Evolutionary conservation across 495 filamentous ascomycete species (phyloP), one percentile per base, ranked within the genome.

Genomic region (Aspergillus nanangensis): DNA sequence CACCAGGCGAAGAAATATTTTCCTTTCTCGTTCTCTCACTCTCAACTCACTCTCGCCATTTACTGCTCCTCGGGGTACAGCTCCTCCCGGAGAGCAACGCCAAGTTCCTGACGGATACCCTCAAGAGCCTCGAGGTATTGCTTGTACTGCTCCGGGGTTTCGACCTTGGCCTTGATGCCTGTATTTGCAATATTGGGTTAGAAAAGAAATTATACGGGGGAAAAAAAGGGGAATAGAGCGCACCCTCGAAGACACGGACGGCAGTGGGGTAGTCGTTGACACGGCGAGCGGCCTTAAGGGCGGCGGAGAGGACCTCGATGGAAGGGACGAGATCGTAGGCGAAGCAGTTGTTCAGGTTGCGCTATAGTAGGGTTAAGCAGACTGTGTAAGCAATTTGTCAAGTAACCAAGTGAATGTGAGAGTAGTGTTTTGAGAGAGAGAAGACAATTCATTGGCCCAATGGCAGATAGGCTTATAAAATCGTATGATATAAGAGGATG

Each of bases 301-400:
- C 93, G 55, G 93, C 91, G 56, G 81, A 79, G 70, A 96, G 82
- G 63, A 99, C 94, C 57, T 88, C 83, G 42, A 92, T 81, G 41
- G 92, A 91, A 56, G 93, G 93, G 52, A 99, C 93, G 61, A 99
- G 83, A 81, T 99, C 93, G 84, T 99, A 99, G 67, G 93, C 93
- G 74, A 99, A 99, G 68, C 87, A 90, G 75, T 99, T 99, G 84
- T 99, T 99, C 56, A 99, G 80, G 73, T 99, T 99, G 65, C 93
- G 90, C 90, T 98, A 59, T 50, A 45, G 18, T 15, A 37, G 32
- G 31, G 11, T 5, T 7, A 29, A 29, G 7, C 25, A 40, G 27
- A 33, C n/a, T 13, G 8, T 20, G 25, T 29, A 29, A 11, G 25
- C 25, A 29, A 29, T 29, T 29, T 5, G 11, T 7, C 7, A 29